Base-by-base conservation (phyloP, 2,329 filamentous ascomycete genomes). In the Acephala macrosclerotiorum region DNA sequence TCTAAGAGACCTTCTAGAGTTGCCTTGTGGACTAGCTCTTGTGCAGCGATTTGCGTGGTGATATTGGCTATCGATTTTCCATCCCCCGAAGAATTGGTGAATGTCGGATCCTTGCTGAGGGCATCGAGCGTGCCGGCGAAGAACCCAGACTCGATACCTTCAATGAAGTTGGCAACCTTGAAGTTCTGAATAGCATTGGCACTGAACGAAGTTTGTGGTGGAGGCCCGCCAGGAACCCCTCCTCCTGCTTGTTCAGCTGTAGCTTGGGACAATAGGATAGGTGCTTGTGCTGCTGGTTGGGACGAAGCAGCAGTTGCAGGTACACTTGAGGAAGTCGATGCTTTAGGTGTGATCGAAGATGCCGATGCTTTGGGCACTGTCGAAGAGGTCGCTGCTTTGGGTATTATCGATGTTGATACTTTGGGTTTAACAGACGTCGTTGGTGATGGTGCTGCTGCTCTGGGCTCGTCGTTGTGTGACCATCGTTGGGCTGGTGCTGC, bases 21-120 rank as follows among this genome's bases (percentile, higher is more conserved):
- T 36, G 63, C 59, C 42, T 58, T 61, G 51, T 65, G 63, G 6
- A 61, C 63, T 53, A 58, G 49, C 45, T 65, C 63, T 55, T 65
- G 63, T 7, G 63, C 63, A 7, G 63, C 63, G 40, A 65, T 60
- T 49, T 65, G 57, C 2, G 38, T 47, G 3, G 58, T 65, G 47
- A 65, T 26, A 29, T 65, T 60, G 35, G 45, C 35, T 18, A 65
- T 61, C 22, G 63, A 65, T 45, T 26, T 55, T 49, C 57, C 49
- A 49, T 60, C 58, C 36, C 35, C 11, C 14, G 49, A 29, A 12
- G 47, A 5, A 36, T 38, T 22, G 8, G 36, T 49, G 25, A 65
- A 65, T 3, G 57, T 40, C 33, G 57, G 47, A 49, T 65, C 58
- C 5, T 65, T 60, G 25, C 9, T 26, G 35, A 65, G 63, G 25